Evolutionary conservation across 306 rosid species (phyloP), one percentile per base, ranked within the genome.

Genomic region (Vicia faba): DNA sequence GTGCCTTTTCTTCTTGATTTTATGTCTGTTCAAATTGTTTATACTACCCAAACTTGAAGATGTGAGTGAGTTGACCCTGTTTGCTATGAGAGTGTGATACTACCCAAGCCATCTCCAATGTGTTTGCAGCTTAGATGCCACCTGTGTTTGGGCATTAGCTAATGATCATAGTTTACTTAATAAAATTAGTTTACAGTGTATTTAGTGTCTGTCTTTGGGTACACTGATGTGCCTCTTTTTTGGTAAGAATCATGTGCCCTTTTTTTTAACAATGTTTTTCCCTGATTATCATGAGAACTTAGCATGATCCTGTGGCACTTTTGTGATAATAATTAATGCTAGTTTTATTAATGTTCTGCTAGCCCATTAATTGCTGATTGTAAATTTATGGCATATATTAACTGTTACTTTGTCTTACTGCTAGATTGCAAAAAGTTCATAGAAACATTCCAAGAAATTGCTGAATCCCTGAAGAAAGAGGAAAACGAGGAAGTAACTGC

Each of bases 391-490:
- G 14, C 38, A 9, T 73, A 31, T 57, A 72, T 35, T 35, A 16
- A 28, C 38, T 53, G 23, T 44, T 61, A n/a, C 14, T 61, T 49
- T 68, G 12, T 56, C 25, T 2, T 64, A 11, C 39, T 60, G 33
- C 31, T 68, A 91, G 97, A 87, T 75, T 84, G 89, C 92, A 89
- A 64, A 71, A 70, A n/a, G 39, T 92, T 92, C 84, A 87, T 84
- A 88, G 92, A 89, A 66, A 84, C 66, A 61, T 92, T 92, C 70
- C 85, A 85, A 76, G 97, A 92, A 80, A 75, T 87, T 67, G 96
- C 85, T 2, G 95, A 92, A 64, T 81, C 95, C 62, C 86, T 84
- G 66, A 72, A 68, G 7, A 82, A 71, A 41, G 90, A 71, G 78
- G 97, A 91, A 68, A 79, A 71, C 66, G n/a, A 79, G 59, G 90